These are phyloP conservation scores for Sechiopsis laciniata DNA, from an alignment of 306 rosid species.

Conservation along the genomic window DNA sequence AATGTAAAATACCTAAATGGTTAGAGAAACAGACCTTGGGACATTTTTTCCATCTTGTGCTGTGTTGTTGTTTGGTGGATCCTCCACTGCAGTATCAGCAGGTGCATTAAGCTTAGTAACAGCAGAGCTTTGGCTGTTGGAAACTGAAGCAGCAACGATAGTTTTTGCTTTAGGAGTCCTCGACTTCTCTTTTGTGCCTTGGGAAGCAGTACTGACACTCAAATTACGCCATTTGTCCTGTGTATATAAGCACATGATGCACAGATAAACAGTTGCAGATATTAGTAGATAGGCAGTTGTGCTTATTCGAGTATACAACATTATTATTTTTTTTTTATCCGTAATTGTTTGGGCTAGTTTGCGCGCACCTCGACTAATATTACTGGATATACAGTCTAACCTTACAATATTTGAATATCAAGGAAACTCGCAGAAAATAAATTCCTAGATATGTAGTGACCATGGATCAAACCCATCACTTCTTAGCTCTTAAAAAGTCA, in stretches of 20 bases:
- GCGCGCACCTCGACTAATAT: too few species aligned
- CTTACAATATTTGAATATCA: too few species aligned
- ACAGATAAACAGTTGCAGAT: not conserved
- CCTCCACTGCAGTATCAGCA: conserved; percentile 30
- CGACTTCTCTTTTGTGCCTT: conserved; percentile 46
- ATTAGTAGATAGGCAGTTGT: not conserved
- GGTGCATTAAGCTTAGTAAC: conserved; percentile 14
- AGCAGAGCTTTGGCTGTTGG: conserved; percentile 17
- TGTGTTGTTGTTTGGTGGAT: conserved; percentile 31
- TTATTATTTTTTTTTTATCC: too few species aligned
- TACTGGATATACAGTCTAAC: too few species aligned
- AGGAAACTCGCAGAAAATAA: too few species aligned
- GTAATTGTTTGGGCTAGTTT: too few species aligned
- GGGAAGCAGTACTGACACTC: conserved; percentile 42
- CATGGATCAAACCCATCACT: too few species aligned
- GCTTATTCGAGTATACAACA: not conserved
- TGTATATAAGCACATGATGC: conserved; percentile 20
- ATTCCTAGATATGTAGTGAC: too few species aligned
- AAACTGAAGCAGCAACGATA: conserved; percentile 6
- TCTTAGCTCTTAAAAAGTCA: too few species aligned
- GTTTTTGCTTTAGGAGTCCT: conserved; percentile 43
- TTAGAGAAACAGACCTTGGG: conserved; percentile 35
- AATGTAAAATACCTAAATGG: conserved; percentile 2
- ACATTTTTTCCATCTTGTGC: conserved; percentile 42
- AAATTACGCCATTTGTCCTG: conserved; percentile 96